Conservation (phyloP, 2,329 filamentous ascomycete genomes). For the Aspergillus niger region DNA sequence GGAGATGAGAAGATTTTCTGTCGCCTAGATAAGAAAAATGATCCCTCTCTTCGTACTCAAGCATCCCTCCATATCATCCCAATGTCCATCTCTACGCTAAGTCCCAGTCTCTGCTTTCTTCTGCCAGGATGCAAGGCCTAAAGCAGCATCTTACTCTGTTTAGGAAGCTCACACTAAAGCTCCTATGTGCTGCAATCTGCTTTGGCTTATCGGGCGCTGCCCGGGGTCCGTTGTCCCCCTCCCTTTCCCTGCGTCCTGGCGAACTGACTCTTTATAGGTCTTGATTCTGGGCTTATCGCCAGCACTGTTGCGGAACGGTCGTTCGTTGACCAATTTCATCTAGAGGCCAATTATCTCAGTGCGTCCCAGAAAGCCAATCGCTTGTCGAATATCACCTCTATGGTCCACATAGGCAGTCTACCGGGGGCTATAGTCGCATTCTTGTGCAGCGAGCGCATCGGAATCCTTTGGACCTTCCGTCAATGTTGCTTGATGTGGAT, state of each 20-base stretch:
- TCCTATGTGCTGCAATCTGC: constrained; percentile 3
- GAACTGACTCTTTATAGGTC: constrained; percentile 13
- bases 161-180: constrained; percentile 1
- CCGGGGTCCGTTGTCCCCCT: background rate
- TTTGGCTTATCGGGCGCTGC: constrained; percentile 8
- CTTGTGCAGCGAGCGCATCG: constrained; percentile 30
- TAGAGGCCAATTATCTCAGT: constrained; percentile 12
- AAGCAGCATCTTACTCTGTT: background rate
- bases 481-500: constrained; percentile 24
- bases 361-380: constrained; percentile 31
- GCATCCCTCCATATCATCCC: background rate
- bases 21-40: background rate
- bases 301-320: constrained; percentile 24
- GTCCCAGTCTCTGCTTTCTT: background rate
- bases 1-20: background rate
- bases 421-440: constrained; percentile 38
- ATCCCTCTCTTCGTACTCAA: background rate
- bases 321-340: constrained; percentile 20
- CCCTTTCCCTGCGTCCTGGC: background rate
- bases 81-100: background rate
- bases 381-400: constrained; percentile 41
- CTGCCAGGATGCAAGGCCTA: background rate
- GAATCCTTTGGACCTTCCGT: constrained; percentile 27
- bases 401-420: constrained; percentile 45
- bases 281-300: constrained; percentile 26